These are phyloP conservation scores for Lactarius hengduanensis DNA, from an alignment of 768 basidiomycete species.

Conservation along the genomic window DNA sequence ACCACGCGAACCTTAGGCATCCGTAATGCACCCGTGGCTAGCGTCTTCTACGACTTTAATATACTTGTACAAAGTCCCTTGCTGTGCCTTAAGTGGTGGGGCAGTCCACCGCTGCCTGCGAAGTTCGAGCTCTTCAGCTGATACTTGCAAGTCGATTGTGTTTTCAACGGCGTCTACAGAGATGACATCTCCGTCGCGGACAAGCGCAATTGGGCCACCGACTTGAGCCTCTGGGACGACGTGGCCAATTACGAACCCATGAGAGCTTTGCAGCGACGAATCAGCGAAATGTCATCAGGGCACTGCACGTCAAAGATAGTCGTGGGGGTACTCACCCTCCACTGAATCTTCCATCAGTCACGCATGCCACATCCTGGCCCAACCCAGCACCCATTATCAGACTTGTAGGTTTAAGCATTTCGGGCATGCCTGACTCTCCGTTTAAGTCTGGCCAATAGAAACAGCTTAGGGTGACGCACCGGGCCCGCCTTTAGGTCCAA, in stretches of 20 bases:
- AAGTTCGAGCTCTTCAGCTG: slow-evolving; percentile 73
- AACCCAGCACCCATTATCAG: slow-evolving; percentile 98
- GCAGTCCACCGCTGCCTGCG: slow-evolving; percentile 76
- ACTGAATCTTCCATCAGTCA: slow-evolving; percentile 97
- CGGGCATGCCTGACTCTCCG: slow-evolving; percentile 82
- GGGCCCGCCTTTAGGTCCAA: slow-evolving; percentile 96
- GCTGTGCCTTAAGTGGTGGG: slow-evolving; percentile 78
- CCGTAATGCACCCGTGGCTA: slow-evolving; percentile 89
- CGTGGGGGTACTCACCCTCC: slow-evolving; percentile 69
- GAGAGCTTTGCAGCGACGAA: slow-evolving; percentile 56
- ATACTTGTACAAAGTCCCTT: slow-evolving; percentile 89
- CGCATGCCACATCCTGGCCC: slow-evolving; percentile 91
- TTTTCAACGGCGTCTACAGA: slow-evolving; percentile 88
- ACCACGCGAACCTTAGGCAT: slow-evolving; percentile 48
- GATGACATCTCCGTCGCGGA: slow-evolving; percentile 84
- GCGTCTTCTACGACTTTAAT: slow-evolving; percentile 86
- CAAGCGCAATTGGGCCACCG: slow-evolving; percentile 90
- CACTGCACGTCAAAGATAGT: slow-evolving; percentile 2
- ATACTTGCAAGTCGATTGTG: slow-evolving; percentile 72
- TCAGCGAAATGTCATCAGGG: slow-evolving; percentile 23
- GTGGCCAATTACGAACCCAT: slow-evolving; percentile 96
- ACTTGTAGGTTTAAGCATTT: slow-evolving; percentile 98
- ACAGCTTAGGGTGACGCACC: slow-evolving; percentile 47
- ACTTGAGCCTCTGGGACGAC: slow-evolving; percentile 96
- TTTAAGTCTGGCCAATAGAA: slow-evolving; percentile 10